Evolutionary conservation across 495 filamentous ascomycete genomes (phyloP).

Genomic region (Terfezia boudieri): DNA sequence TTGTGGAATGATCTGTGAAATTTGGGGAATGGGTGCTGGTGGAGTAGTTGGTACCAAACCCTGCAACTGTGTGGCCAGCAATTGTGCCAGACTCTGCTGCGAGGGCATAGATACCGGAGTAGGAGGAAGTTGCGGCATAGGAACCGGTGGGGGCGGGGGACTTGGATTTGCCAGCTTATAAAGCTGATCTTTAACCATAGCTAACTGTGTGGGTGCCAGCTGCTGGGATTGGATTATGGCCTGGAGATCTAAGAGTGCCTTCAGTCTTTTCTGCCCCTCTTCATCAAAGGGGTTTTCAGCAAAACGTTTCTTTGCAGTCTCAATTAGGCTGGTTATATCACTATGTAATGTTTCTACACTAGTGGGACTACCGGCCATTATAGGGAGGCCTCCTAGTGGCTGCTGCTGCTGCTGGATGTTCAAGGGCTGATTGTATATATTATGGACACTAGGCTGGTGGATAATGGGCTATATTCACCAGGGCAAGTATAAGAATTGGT

Average conservation of each 20-base stretch:
- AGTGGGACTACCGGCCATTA: slow-evolving; percentile 7
- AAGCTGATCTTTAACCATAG: slow-evolving; percentile 58
- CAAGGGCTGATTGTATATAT: slow-evolving; percentile 6
- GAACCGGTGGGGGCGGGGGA: slow-evolving; percentile 24
- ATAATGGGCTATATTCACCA: slow-evolving; percentile 22
- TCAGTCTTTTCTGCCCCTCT: slow-evolving; percentile 50
- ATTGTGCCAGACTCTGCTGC: slow-evolving; percentile 19
- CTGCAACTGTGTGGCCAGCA: slow-evolving; percentile 8
- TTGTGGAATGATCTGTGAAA: slow-evolving; percentile 8
- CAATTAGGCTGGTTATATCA: slow-evolving; percentile 59
- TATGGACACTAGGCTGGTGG: slow-evolving; percentile 15
- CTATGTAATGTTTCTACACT: slow-evolving; percentile 54
- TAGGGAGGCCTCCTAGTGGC: slow-evolving; percentile 10
- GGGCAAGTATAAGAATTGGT: neutral
- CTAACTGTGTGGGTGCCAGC: slow-evolving; percentile 57
- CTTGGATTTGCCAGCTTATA: slow-evolving; percentile 39
- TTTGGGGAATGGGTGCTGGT: neutral
- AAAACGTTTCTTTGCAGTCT: slow-evolving; percentile 43
- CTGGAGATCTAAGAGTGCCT: slow-evolving; percentile 72
- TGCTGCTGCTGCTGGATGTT: slow-evolving; percentile 12
- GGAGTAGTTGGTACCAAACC: neutral
- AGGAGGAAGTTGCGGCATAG: slow-evolving; percentile 22
- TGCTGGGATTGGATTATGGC: slow-evolving; percentile 54
- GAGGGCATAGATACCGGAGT: slow-evolving; percentile 19
- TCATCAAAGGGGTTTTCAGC: slow-evolving; percentile 49